Base-by-base conservation (phyloP, 73 alveolate genomes). In the Blepharisma japonicum region DNA sequence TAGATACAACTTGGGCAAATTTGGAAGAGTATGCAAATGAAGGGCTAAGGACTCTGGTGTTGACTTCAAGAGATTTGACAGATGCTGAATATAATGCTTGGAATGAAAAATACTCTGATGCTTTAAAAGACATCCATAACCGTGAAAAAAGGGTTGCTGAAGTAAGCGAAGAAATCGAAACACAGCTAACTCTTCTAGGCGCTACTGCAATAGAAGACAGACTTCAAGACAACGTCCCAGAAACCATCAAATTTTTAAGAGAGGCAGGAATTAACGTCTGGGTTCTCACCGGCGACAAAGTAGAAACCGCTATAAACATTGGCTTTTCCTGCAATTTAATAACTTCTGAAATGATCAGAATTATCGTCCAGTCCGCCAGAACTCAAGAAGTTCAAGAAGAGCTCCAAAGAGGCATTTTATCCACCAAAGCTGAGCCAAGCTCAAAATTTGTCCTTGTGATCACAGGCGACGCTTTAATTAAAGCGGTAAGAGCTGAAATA, bases 151-250 rank as follows among this genome's bases (percentile, higher is more conserved):
- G 83, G 71, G 77, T 94, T 88, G 90, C 71, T 32, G 93, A 83
- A 71, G 94, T 95, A 6, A 81, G 88, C 68, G 94, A 83, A 20
- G 66, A 85, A 72, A 76, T 92, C 4, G 99, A 96, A 94, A 72
- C 54, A 11, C 82, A 93, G 71, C 84, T 91, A 77, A 81, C 27
- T 47, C 79, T 93, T 46, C 77, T 96, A 27, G 99, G 99, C 6
- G 92, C 98, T 7, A 93, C 98, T 48, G 99, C 98, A 6, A 94
- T 96, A 32, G 99, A 96, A 83, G 99, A 96, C 82, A 94, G 93
- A 84, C 89, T 96, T 38, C 94, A 96, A 88, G 98, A 95, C 76
- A 87, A 93, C 68, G 96, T 95, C 6, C 78, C 71, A 23, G 51
- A 32, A 71, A 87, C 89, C 68, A 81, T 83, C 55, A 89, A 67